Base-by-base conservation (phyloP, 1,284 basidiomycete species). In the Malassezia furfur region DNA sequence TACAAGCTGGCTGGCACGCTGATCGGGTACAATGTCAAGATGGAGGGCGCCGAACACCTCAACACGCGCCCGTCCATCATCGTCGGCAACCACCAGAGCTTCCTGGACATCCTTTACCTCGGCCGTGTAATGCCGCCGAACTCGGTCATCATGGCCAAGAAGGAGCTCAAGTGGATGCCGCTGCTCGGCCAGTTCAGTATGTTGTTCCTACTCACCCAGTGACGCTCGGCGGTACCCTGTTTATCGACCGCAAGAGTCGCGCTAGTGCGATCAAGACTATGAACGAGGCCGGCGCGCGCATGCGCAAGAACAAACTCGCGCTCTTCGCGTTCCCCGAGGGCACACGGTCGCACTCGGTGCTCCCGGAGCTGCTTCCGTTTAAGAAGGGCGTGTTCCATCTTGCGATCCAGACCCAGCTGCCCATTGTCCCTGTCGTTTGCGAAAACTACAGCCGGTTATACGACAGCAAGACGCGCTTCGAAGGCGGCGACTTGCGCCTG, bases 341-440 rank as follows among this genome's bases (percentile, higher is more conserved):
- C 39, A 74, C 72, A 2, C 83, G 94, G 12, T 67, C 65, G n/a
- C 65, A 70, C 10, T 38, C 72, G 14, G 64, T 69, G 0, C 61
- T 66, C 0, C 72, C 72, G 0, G 72, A 67, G 35, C 52, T 74
- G 34, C 80, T 90, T 2, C 86, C 89, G 0, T 87, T 99, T 79
- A 99, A 99, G 79, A 99, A 96, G 77, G 94, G 94, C 37, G 91
- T 91, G 0, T 98, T 98, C 81, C 90, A 98, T 72, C 81, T 96
- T 35, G 93, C 94, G 12, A 80, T 96, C 14, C 85, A 94, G 76
- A 85, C 85, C 7, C 85, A 85, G 21, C 60, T 78, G 0, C 59
- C 77, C 72, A 85, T 99, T 64, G 81, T 90, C 15, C 91, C 93
- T 9, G 82, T 98, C 50, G 85, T 98, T 0, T 85, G 85, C 63